Percentiles rank a stretch among this genome's conserved stretches.
These are phyloP conservation scores for Diddensiella transvaalensis DNA, from an alignment of 805 yeast species.

Conservation along the genomic window DNA sequence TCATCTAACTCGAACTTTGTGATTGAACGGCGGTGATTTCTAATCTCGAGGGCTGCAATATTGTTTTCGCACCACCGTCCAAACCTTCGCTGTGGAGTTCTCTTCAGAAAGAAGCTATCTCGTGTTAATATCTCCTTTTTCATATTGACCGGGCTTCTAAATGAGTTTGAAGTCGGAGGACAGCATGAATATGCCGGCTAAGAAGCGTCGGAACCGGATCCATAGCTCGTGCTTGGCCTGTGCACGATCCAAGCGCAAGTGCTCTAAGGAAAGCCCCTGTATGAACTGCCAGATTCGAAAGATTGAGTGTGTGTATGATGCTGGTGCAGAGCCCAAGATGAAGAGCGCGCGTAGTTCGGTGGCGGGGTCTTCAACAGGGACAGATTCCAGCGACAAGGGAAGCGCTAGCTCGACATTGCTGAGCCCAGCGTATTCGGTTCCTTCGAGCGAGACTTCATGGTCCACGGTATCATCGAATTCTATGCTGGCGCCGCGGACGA, in stretches of 20 bases:
- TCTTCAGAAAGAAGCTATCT: too few species aligned
- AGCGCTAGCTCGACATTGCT: background rate
- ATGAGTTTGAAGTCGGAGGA: too few species aligned
- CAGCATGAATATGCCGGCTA: too few species aligned
- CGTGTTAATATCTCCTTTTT: too few species aligned
- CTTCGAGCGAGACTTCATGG: background rate
- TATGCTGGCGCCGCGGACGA: background rate
- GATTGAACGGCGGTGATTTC: too few species aligned
- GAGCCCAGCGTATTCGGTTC: constrained; percentile 6
- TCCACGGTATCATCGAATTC: background rate
- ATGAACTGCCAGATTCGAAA: constrained; percentile 17
- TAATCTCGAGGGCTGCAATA: too few species aligned
- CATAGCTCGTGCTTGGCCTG: constrained; percentile 21
- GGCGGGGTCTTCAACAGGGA: background rate
- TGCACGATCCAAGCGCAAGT: constrained; percentile 20
- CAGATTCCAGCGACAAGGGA: background rate
- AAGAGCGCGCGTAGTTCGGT: constrained; percentile 1
- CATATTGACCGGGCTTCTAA: too few species aligned
- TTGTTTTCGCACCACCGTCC: too few species aligned
- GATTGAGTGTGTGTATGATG: constrained; percentile 16
- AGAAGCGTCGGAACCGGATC: constrained; percentile 13
- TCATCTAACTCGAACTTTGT: too few species aligned
- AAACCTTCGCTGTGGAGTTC: too few species aligned
- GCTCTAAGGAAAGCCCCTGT: constrained; percentile 18
- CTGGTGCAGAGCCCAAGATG: constrained; percentile 5